A percentile compares a stretch with the other conserved stretches of the same genome.
phyloP scores from a whole-genome alignment of 2,329 filamentous ascomycete species.

The Amesomyces nigricolor region DNA sequence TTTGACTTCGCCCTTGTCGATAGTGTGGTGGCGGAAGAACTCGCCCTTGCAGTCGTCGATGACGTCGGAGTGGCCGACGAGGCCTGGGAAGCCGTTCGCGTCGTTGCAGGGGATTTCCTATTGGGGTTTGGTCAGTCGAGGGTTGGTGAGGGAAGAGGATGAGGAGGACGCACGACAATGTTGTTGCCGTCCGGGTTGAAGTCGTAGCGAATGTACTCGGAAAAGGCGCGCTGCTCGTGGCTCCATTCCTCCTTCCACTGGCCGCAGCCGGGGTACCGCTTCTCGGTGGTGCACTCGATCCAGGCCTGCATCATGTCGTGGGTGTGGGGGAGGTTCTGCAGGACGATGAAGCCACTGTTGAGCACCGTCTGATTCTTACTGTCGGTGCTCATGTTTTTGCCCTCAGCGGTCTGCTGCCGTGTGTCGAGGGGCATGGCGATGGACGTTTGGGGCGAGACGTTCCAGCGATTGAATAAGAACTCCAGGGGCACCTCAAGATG shows the following conservation, averaged over 20 bases:
- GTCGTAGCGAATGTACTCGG: conserved; percentile 13
- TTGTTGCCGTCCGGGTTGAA: conserved; percentile 11
- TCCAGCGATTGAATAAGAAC: conserved; percentile 45
- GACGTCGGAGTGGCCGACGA: conserved; percentile 1
- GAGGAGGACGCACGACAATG: conserved; percentile 2
- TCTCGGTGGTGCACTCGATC: conserved; percentile 3
- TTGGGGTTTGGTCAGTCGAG: not conserved
- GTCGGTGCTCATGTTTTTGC: conserved; percentile 18
- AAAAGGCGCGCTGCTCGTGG: conserved; percentile 13
- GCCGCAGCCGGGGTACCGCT: conserved; percentile 5
- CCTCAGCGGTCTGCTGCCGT: conserved; percentile 35
- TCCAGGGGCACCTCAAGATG: conserved; percentile 41
- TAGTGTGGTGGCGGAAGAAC: conserved; percentile 8
- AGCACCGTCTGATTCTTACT: conserved; percentile 29
- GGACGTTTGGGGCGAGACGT: conserved; percentile 35
- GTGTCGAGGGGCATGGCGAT: conserved; percentile 44
- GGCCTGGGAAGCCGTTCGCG: conserved; percentile 8
- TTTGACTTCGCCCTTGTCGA: conserved; percentile 8
- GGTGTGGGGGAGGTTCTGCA: conserved; percentile 27
- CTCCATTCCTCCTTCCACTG: conserved; percentile 7
- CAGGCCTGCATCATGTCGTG: conserved; percentile 12
- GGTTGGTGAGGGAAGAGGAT: not conserved
- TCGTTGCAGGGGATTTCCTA: conserved; percentile 14
- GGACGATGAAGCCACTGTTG: conserved; percentile 42
- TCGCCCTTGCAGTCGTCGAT: conserved; percentile 12